These are phyloP conservation scores for Mycocentrospora acerina DNA, from an alignment of 2,329 filamentous ascomycete genomes.

Conservation along the genomic window DNA sequence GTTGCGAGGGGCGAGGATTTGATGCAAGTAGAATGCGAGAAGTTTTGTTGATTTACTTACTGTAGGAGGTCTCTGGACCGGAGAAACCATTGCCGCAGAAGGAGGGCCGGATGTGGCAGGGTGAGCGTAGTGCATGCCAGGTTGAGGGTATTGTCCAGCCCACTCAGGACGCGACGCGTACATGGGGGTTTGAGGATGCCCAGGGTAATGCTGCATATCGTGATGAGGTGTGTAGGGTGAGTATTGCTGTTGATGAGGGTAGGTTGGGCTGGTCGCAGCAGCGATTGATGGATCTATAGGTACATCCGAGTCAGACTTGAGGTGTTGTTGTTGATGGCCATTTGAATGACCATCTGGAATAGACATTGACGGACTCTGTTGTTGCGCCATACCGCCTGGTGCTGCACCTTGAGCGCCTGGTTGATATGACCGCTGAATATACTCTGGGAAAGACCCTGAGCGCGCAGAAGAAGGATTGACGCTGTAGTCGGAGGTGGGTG, in stretches of 20 bases:
- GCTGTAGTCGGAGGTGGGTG: conserved; percentile 86
- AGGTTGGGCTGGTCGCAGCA: conserved; percentile 87
- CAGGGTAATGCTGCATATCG: conserved; percentile 79
- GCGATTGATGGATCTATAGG: conserved; percentile 99
- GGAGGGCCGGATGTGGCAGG: conserved; percentile 60
- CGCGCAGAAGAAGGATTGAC: conserved; percentile 74
- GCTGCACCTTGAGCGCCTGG: conserved; percentile 70
- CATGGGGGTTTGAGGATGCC: conserved; percentile 60
- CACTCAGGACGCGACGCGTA: conserved; percentile 72
- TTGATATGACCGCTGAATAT: conserved; percentile 81
- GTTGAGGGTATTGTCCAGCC: conserved; percentile 59
- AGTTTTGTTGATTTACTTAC: conserved; percentile 57
- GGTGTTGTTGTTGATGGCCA: conserved; percentile 67
- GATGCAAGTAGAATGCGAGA: neutral
- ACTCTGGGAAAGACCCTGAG: conserved; percentile 83
- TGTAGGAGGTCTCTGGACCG: conserved; percentile 62
- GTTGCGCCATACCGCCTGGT: conserved; percentile 94
- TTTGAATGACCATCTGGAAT: conserved; percentile 75
- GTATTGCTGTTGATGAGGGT: conserved; percentile 76
- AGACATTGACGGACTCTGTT: conserved; percentile 96
- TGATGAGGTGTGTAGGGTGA: conserved; percentile 83
- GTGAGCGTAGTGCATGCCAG: conserved; percentile 50
- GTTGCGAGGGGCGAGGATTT: neutral
- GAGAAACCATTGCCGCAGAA: conserved; percentile 59
- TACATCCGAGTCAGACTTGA: conserved; percentile 94